Conservation (phyloP, 2,329 filamentous ascomycete genomes). For the Aspergillus proliferans region DNA sequence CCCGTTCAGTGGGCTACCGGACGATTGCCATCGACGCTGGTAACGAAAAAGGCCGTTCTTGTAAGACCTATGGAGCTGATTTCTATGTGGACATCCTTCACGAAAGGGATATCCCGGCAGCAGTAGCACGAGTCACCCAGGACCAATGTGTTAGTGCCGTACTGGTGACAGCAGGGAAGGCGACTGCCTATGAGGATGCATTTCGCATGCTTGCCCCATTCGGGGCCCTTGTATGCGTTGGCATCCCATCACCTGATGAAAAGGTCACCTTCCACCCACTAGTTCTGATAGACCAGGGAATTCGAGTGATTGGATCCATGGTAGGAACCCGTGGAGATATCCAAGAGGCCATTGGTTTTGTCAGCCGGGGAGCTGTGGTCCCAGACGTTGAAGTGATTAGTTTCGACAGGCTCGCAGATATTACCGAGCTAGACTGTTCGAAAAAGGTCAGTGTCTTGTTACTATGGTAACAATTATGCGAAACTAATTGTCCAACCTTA, state of each 20-base stretch:
- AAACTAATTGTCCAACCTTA: no score
- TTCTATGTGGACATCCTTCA: neutral
- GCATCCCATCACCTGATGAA: constrained; percentile 23
- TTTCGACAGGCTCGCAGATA: no score
- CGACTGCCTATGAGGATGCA: constrained; percentile 29
- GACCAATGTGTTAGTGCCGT: constrained; percentile 21
- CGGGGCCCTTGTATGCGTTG: constrained; percentile 38
- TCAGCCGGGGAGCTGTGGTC: neutral
- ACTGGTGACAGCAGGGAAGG: constrained; percentile 26
- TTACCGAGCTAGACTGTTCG: no score
- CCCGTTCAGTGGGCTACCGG: constrained; percentile 10
- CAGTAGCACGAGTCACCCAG: neutral
- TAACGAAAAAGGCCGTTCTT: neutral
- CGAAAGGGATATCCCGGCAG: neutral
- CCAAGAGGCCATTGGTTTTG: neutral
- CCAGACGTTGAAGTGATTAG: no score
- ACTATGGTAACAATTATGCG: no score
- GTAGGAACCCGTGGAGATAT: neutral
- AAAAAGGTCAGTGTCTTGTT: no score
- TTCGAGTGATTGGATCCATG: neutral
- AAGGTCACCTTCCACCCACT: neutral
- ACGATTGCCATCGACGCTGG: neutral
- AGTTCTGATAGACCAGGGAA: neutral
- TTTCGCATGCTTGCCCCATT: constrained; percentile 33
- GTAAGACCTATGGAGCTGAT: neutral